A percentile compares a stretch with the other conserved stretches of the same genome.
Evolutionary conservation across 495 filamentous ascomycete species (phyloP).

Genomic region (Podospora australis): DNA sequence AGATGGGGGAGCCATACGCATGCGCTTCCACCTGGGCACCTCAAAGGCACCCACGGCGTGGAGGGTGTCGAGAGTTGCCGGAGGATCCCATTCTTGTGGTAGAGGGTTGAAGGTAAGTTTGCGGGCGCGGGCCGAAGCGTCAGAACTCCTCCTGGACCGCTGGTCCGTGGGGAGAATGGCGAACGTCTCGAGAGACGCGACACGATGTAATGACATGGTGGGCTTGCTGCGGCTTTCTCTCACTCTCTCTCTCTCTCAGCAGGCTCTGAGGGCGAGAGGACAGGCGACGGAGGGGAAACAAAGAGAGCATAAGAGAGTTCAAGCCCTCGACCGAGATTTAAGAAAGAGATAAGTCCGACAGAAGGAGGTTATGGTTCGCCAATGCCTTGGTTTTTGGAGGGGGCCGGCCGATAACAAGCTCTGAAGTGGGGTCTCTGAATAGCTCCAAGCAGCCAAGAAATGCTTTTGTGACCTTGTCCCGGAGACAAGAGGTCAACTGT

Average conservation of each 20-base stretch:
- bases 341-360: neutral
- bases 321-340: neutral
- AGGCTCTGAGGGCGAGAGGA: too few species aligned
- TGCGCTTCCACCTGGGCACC: conserved; percentile 56
- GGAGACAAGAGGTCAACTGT: conserved; percentile 1
- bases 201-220: conserved; percentile 45
- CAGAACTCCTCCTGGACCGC: conserved; percentile 35
- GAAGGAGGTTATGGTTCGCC: neutral
- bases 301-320: too few species aligned
- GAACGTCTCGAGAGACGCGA: conserved; percentile 47
- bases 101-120: conserved; percentile 51
- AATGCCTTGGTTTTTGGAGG: conserved; percentile 3
- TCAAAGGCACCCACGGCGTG: conserved; percentile 63
- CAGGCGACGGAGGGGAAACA: too few species aligned
- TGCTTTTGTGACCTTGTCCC: neutral
- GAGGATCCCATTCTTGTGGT: conserved; percentile 43
- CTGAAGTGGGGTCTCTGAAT: conserved; percentile 2
- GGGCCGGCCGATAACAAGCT: conserved; percentile 4
- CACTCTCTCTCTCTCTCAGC: too few species aligned
- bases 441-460: conserved; percentile 5
- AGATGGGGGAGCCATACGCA: conserved; percentile 44
- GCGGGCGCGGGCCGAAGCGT: conserved; percentile 33
- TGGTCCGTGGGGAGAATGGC: conserved; percentile 33
- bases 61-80: conserved; percentile 23
- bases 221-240: neutral